Conservation (phyloP, 2,329 filamentous ascomycete genomes). For the Cladosporium colombiae region DNA sequence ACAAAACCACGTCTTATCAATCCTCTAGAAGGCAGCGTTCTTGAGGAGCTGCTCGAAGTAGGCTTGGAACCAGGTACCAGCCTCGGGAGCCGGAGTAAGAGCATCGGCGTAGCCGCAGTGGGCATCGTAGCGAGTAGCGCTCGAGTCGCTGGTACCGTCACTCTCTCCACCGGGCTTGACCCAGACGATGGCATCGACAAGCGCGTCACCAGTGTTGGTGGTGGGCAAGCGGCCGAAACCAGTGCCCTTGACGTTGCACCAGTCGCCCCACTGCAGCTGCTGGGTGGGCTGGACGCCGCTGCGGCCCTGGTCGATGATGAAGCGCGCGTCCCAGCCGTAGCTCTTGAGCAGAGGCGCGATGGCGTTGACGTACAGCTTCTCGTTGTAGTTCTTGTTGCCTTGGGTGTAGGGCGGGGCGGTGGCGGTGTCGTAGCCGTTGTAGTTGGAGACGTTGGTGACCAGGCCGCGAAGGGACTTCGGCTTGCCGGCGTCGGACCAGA, state of each 20-base stretch:
- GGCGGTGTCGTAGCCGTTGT: conserved; percentile 55
- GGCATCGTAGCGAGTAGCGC: conserved; percentile 54
- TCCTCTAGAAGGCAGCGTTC: conserved; percentile 35
- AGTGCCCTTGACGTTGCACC: conserved; percentile 66
- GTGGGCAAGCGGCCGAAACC: conserved; percentile 67
- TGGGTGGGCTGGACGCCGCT: conserved; percentile 62
- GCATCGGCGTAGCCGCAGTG: conserved; percentile 57
- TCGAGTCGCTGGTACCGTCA: conserved; percentile 48
- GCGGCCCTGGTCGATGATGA: conserved; percentile 60
- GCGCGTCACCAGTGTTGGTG: conserved; percentile 59
- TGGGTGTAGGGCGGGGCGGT: conserved; percentile 49
- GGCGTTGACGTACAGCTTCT: conserved; percentile 54
- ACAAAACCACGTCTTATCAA: not conserved
- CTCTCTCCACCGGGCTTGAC: conserved; percentile 65
- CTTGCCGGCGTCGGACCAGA: conserved; percentile 51
- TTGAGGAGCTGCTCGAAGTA: conserved; percentile 40
- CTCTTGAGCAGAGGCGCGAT: conserved; percentile 51
- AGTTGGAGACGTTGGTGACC: conserved; percentile 61
- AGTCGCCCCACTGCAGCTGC: conserved; percentile 62
- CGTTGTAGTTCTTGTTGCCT: conserved; percentile 54
- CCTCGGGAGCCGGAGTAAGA: conserved; percentile 67
- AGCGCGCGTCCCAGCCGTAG: conserved; percentile 55
- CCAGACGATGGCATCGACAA: conserved; percentile 69
- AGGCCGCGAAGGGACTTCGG: conserved; percentile 54
- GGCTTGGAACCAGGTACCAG: conserved; percentile 65